Conservation (phyloP, 495 filamentous ascomycete genomes). For the Cenococcum geophilum region DNA sequence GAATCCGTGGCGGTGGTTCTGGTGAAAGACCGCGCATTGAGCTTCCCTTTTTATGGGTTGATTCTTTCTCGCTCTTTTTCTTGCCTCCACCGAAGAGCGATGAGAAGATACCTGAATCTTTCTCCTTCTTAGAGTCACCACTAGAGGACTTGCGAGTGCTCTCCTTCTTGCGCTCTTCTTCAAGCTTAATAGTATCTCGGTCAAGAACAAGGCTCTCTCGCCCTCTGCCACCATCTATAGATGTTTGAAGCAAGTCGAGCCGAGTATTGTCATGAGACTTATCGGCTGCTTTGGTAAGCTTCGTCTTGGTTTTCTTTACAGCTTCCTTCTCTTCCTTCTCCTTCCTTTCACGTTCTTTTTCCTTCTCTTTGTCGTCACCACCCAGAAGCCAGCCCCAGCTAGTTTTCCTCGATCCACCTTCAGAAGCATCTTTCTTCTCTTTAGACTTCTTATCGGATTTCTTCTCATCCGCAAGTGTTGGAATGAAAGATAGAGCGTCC, state of each 20-base stretch:
- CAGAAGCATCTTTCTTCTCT: slow-evolving; percentile 52
- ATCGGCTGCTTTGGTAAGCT: slow-evolving; percentile 51
- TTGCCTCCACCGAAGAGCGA: slow-evolving; percentile 82
- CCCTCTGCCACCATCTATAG: slow-evolving; percentile 53
- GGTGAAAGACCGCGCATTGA: slow-evolving; percentile 71
- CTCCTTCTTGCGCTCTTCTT: slow-evolving; percentile 82
- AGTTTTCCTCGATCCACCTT: slow-evolving; percentile 60
- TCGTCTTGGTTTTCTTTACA: slow-evolving; percentile 39
- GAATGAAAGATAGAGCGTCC: slow-evolving; percentile 76
- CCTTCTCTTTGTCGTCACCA: slow-evolving; percentile 64
- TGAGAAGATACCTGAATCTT: slow-evolving; percentile 72
- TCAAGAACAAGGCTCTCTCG: slow-evolving; percentile 77
- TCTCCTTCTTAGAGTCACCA: slow-evolving; percentile 79
- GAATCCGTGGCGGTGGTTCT: slow-evolving; percentile 61
- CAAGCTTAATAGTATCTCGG: slow-evolving; percentile 64
- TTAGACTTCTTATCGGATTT: slow-evolving; percentile 56
- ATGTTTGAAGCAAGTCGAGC: slow-evolving; percentile 73
- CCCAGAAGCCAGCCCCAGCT: slow-evolving; percentile 77
- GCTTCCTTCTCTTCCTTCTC: slow-evolving; percentile 53
- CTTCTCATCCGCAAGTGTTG: slow-evolving; percentile 64
- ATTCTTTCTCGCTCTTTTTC: slow-evolving; percentile 64
- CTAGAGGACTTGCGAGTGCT: slow-evolving; percentile 59
- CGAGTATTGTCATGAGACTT: slow-evolving; percentile 63
- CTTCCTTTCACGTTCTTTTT: slow-evolving; percentile 49
- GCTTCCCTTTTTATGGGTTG: slow-evolving; percentile 62